These are phyloP conservation scores for Senna siamea DNA, from an alignment of 306 rosid species.

Conservation along the genomic window DNA sequence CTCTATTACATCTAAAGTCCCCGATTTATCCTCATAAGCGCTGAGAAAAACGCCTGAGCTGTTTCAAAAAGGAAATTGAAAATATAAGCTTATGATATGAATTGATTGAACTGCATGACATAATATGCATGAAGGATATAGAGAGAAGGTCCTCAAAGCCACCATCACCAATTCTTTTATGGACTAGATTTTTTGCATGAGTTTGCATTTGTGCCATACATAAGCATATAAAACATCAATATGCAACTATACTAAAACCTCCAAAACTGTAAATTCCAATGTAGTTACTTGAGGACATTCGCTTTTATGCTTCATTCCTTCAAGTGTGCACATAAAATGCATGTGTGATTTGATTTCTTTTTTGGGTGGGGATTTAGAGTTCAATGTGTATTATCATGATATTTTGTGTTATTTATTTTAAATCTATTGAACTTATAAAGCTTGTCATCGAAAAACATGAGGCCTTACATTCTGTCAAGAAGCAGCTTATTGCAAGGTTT, in stretches of 20 bases:
- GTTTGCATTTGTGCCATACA: not conserved
- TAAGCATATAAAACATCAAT: conserved; percentile 19
- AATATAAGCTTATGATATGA: conserved; percentile 28
- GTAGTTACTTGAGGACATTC: conserved; percentile 16
- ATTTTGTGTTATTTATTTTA: conserved; percentile 20
- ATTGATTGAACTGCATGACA: conserved; percentile 19
- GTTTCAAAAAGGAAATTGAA: conserved; percentile 39
- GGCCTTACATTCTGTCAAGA: conserved; percentile 22
- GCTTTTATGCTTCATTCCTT: not conserved
- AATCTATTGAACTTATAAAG: not conserved
- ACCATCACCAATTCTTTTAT: conserved; percentile 15
- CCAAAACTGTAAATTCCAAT: conserved; percentile 17
- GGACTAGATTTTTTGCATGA: conserved; percentile 17
- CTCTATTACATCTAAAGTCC: conserved; percentile 69
- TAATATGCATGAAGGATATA: conserved; percentile 19
- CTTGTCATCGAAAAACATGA: conserved; percentile 26
- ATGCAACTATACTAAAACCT: not conserved
- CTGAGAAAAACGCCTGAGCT: conserved; percentile 82
- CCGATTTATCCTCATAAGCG: conserved; percentile 69
- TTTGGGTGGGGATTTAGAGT: not conserved
- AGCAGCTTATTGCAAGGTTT: conserved; percentile 6
- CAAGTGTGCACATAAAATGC: not conserved
- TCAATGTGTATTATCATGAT: not conserved
- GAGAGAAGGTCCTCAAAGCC: conserved; percentile 26
- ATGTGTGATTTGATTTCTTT: not conserved